Base-by-base conservation (phyloP, 495 filamentous ascomycete genomes). In the Corynascus novoguineensis region DNA sequence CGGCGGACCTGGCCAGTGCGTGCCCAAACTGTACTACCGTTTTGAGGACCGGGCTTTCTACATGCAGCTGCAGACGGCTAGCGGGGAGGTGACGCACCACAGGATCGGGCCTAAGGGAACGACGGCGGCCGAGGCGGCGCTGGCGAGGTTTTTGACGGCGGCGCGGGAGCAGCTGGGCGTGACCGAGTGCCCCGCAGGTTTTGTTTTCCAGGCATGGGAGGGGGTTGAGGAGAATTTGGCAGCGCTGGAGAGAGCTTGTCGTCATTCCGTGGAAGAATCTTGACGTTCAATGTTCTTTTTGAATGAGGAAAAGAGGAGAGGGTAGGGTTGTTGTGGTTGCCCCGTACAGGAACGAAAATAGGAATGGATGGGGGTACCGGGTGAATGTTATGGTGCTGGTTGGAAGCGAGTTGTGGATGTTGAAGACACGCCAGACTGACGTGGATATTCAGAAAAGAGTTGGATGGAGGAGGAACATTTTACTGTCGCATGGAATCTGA, bases 41-140 rank as follows among this genome's bases (percentile, higher is more conserved):
- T 56, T 56, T 45, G 2, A 32, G 24, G 53, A 56, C 53, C 3
- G 12, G 22, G 15, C 44, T 25, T 56, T 49, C 32, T 56, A 56
- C 53, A 38, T 56, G 44, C 17, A 41, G 19, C 53, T 49, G 24
- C 28, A 15, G 2, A 17, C 15, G 22, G 12, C 12, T n/a, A n/a
- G 3, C 53, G 42, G 31, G 3, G 12, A 1, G 1, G 29, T 11
- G 29, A 14, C 7, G 9, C 53, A 40, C 31, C 53, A 50, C 44
- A 32, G 34, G 10, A 22, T 56, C 11, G 53, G 45, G 5, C 32
- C n/a, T n/a, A n/a, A n/a, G 4, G 53, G 53, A 34, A 56, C 53
- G 17, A 19, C 34, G 5, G 32, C 24, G 34, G n/a, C 34, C 24
- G 24, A 49, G 44, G 34, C 45, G n/a, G 34, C 24, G 44, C 53